Evolutionary conservation across 2,329 filamentous ascomycete genomes (phyloP), one percentile per base, ranked within the genome.

Genomic region (Conoideocrella luteorostrata): DNA sequence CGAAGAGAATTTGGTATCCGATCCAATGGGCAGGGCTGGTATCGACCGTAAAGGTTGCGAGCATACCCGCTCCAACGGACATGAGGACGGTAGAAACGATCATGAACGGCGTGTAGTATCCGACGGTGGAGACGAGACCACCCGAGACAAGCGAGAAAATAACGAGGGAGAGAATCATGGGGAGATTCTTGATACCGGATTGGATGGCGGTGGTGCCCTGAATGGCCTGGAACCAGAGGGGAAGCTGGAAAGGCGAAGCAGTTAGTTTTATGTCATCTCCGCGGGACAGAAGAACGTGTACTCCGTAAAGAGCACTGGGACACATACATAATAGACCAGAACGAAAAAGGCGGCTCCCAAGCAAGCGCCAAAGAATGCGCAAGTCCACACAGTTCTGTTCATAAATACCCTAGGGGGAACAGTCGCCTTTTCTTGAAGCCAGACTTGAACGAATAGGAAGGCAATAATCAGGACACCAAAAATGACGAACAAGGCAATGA

Each of bases 211-310:
- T 50, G 15, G 50, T 46, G 7, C 57, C 68, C 41, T 68, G 57
- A 36, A 72, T 66, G 10, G 66, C 67, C 47, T 74, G 71, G 54
- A 74, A 75, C 68, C 71, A 77, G 29, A 47, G 28, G 17, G 45
- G 45, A 26, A 47, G 45, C 52, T 65, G 38, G 7, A 73, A 55
- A 67, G 15, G 20, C 11, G 13, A n/a, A 69, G 48, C 4, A 69
- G 71, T 57, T 12, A 5, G 23, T 33, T 10, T 42, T 43, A 18
- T 46, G 46, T 33, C 20, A 33, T 34, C n/a, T n/a, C n/a, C n/a
- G n/a, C n/a, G n/a, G n/a, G n/a, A n/a, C n/a, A n/a, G n/a, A n/a
- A n/a, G n/a, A n/a, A n/a, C n/a, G n/a, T 32, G 26, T 34, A 28
- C 13, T 9, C 23, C 13, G 12, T 9, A 18, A 12, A 6, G 13